Base-by-base conservation (phyloP, 129 eudicot species). In the Lactuca sativa region DNA sequence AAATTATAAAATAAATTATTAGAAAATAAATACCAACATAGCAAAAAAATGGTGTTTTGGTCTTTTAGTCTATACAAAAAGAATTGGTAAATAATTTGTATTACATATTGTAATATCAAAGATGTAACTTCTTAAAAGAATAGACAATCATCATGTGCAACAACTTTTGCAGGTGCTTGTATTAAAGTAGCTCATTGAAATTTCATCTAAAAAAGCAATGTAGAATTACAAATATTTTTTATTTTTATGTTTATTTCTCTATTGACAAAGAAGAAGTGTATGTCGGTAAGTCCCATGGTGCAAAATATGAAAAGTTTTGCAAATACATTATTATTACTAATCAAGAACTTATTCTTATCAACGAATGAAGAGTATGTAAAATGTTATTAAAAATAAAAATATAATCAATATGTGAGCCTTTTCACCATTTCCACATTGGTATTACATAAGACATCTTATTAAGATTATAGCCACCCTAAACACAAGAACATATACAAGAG, bases 371-470 rank as follows among this genome's bases (percentile, higher is more conserved):
- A n/a, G n/a, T n/a, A n/a, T n/a, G n/a, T n/a, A n/a, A n/a, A n/a
- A n/a, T n/a, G n/a, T n/a, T n/a, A 33, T 2, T 33, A 33, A 33
- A 47, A 66, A 62, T 68, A 18, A 6, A 43, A 48, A 62, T 37
- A 38, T 16, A 61, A 59, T 56, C 80, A 70, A 92, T 97, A 97
- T 93, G 99, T 57, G 99, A 93, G 34, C 99, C 99, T 87, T 93
- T 93, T 60, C 99, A 85, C 99, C 99, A 93, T 75, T 87, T 93
- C 61, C 74, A 67, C 85, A 74, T 78, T 25, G 87, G 87, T 83
- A 93, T 90, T 70, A 78, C 83, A 64, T 86, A 86, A 67, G 99
- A 71, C 99, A 93, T 93, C 87, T 78, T 85, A 66, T n/a, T n/a
- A n/a, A n/a, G n/a, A n/a, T n/a, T n/a, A n/a, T n/a, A n/a, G n/a